Conservation (phyloP, 2,329 filamentous ascomycete species). For the Stachybotrys echinatus region DNA sequence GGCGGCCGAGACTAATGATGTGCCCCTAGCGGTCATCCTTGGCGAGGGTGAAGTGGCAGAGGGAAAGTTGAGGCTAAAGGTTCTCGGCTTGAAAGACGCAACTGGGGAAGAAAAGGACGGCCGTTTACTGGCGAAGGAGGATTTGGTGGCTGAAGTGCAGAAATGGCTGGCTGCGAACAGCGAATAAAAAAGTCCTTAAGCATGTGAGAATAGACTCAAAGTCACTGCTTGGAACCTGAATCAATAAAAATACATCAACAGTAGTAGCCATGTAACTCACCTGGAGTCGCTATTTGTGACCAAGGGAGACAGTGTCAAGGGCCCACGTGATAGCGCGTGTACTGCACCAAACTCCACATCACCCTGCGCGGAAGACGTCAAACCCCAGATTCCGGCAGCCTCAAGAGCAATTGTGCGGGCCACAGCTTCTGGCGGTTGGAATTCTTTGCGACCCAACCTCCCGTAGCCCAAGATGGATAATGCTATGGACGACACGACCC, state of each 20-base stretch:
- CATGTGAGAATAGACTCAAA: not conserved
- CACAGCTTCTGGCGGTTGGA: too few relatives aligned
- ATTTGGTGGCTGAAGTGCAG: not conserved
- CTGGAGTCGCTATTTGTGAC: too few relatives aligned
- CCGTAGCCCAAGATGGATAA: not conserved
- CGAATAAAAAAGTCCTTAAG: not conserved
- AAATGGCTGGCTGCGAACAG: not conserved
- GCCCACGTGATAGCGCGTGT: not conserved
- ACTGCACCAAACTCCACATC: too few relatives aligned
- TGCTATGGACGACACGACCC: conserved; percentile 43
- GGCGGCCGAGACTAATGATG: conserved; percentile 70
- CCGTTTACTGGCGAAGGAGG: conserved; percentile 1
- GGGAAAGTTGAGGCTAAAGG: conserved; percentile 85
- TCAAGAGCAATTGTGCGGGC: too few relatives aligned
- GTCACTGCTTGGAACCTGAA: too few relatives aligned
- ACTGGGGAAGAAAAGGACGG: conserved; percentile 1
- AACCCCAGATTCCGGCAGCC: not conserved
- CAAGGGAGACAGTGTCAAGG: too few relatives aligned
- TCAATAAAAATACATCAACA: too few relatives aligned
- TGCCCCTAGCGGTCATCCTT: conserved; percentile 83
- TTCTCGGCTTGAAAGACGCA: conserved; percentile 47
- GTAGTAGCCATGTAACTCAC: too few relatives aligned
- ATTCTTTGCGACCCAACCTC: too few relatives aligned
- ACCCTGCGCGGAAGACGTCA: not conserved
- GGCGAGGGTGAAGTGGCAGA: conserved; percentile 83